Percentiles rank a stretch among this genome's conserved stretches.
phyloP scores from a whole-genome alignment of 1,284 basidiomycete species.

The Microbotryum violaceum region DNA sequence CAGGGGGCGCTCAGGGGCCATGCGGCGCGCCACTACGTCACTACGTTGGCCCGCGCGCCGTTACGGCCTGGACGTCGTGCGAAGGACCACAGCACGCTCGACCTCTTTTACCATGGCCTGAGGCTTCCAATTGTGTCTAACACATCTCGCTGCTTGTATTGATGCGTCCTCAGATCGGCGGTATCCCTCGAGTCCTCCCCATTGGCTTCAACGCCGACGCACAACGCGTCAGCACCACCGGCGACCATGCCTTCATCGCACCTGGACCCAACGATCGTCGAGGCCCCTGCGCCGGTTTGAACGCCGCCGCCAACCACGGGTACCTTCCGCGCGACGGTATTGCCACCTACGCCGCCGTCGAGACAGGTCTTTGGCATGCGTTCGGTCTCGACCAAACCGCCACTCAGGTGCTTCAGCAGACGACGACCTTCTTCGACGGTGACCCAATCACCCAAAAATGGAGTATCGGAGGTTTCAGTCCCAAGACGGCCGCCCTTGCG shows the following conservation, averaged over 20 bases:
- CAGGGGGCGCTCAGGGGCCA: no score
- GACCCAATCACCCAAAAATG: constrained; percentile 4
- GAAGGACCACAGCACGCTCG: no score
- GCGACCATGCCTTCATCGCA: not conserved
- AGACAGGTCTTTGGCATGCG: constrained; percentile 1
- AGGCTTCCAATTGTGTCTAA: no score
- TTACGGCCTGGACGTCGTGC: no score
- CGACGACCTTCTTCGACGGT: constrained; percentile 1
- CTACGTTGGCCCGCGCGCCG: no score
- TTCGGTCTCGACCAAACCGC: constrained; percentile 6
- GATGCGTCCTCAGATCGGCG: not conserved
- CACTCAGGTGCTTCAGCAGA: constrained; percentile 4
- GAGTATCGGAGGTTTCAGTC: constrained; percentile 1
- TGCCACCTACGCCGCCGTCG: constrained; percentile 4
- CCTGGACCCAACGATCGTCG: not conserved
- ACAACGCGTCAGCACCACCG: constrained; percentile 1
- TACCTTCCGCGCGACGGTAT: constrained; percentile 3
- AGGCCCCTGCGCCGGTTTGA: constrained; percentile 2
- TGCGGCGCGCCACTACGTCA: no score
- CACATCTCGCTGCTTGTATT: not conserved
- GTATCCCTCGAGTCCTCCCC: not conserved
- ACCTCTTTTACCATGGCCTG: no score
- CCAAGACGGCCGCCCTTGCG: not conserved
- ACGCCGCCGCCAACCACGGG: constrained; percentile 4
- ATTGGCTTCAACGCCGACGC: not conserved